A percentile compares a stretch with the other conserved stretches of the same genome.
These are phyloP conservation scores for Pyrus hybrid DNA, from an alignment of 331 rosid species.

Conservation along the genomic window DNA sequence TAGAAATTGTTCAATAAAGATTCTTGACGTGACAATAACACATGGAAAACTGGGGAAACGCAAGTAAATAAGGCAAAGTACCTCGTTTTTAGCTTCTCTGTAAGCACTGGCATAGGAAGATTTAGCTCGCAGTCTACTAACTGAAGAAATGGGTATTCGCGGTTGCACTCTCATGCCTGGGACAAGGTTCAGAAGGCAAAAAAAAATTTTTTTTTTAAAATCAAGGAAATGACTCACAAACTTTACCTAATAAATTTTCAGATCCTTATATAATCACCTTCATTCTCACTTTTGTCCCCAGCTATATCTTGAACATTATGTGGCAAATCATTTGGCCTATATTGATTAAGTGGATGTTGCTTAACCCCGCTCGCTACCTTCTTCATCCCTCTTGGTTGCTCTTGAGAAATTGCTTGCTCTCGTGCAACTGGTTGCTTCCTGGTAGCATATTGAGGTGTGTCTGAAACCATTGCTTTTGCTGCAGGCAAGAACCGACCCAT, in stretches of 20 bases:
- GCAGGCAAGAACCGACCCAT: conserved; percentile 84
- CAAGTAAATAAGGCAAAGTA: conserved; percentile 13
- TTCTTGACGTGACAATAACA: conserved; percentile 7
- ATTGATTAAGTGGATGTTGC: conserved; percentile 20
- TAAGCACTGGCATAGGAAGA: conserved; percentile 22
- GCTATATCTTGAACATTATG: conserved; percentile 21
- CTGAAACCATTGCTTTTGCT: conserved; percentile 75
- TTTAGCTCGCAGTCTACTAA: conserved; percentile 28
- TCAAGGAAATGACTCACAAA: conserved; percentile 53
- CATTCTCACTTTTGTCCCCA: conserved; percentile 40
- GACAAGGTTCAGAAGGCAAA: conserved; percentile 42
- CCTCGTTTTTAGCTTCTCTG: conserved; percentile 31
- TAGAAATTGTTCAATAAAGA: not conserved
- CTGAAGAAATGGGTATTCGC: conserved; percentile 23
- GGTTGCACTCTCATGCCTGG: conserved; percentile 44
- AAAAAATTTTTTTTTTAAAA: conserved; percentile 17
- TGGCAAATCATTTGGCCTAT: conserved; percentile 19
- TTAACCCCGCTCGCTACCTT: conserved; percentile 23
- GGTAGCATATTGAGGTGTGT: conserved; percentile 39
- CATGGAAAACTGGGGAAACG: not conserved
- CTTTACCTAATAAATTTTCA: conserved; percentile 20
- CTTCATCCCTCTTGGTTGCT: conserved; percentile 38
- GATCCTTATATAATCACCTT: conserved; percentile 27
- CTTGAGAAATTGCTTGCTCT: conserved; percentile 14
- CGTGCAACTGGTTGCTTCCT: conserved; percentile 35